These are phyloP conservation scores for Rutstroemia sp. DNA, from an alignment of 2,329 filamentous ascomycete species.

Conservation along the genomic window DNA sequence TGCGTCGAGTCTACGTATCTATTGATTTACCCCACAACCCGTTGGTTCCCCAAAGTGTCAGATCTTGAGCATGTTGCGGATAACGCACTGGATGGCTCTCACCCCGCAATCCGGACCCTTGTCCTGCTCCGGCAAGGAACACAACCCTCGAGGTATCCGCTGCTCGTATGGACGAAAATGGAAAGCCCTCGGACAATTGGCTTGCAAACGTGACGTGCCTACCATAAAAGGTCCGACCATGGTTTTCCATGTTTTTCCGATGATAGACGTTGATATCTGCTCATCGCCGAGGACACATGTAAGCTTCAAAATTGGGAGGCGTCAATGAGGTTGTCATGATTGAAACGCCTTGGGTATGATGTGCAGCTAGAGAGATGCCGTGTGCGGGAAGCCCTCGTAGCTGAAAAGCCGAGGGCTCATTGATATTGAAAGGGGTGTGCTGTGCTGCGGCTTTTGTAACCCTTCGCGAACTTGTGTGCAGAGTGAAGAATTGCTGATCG, in stretches of 20 bases:
- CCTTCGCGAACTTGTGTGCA: neutral
- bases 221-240: neutral
- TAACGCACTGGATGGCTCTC: neutral
- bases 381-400: neutral
- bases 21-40: neutral
- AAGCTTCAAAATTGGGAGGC: neutral
- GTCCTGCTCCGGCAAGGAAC: neutral
- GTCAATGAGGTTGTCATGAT: neutral
- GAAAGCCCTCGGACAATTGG: neutral
- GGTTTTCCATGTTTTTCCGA: slow-evolving; percentile 1
- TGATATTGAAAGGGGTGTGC: no score
- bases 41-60: slow-evolving; percentile 1
- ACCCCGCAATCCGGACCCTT: slow-evolving; percentile 1
- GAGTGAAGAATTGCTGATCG: neutral
- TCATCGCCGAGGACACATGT: slow-evolving; percentile 5
- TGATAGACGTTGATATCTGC: neutral
- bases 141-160: neutral
- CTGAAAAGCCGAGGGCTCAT: neutral
- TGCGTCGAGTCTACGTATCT: no score
- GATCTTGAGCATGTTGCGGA: neutral
- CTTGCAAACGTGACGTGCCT: slow-evolving; percentile 1
- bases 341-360: slow-evolving; percentile 1
- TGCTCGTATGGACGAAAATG: slow-evolving; percentile 6
- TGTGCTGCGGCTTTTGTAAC: neutral
- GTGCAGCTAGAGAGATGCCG: neutral